Conservation (phyloP, 2,329 filamentous ascomycete species). For the Erysiphe pulchra region DNA sequence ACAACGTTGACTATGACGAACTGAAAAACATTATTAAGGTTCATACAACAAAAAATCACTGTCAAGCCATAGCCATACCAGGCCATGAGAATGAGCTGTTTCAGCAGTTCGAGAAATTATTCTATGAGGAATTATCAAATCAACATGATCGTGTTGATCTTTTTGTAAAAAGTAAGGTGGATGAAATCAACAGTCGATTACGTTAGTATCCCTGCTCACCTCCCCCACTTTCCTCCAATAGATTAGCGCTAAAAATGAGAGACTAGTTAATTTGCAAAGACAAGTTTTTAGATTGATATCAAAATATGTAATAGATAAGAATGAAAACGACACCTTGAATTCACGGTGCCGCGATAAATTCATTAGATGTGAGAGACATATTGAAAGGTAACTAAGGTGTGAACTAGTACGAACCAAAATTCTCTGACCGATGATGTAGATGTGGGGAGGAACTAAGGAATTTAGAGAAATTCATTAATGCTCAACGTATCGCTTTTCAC, state of each 20-base stretch:
- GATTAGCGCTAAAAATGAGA: no score
- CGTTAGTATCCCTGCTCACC: slow-evolving; percentile 19
- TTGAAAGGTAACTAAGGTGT: slow-evolving; percentile 7
- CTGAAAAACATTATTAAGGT: slow-evolving; percentile 66
- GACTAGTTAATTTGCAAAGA: slow-evolving; percentile 8
- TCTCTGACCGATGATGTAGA: slow-evolving; percentile 9
- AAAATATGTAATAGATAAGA: slow-evolving; percentile 5
- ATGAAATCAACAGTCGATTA: slow-evolving; percentile 47
- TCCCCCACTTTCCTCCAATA: not conserved
- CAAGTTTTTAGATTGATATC: slow-evolving; percentile 7
- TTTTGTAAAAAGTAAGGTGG: slow-evolving; percentile 56
- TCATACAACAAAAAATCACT: slow-evolving; percentile 46
- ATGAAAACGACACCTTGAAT: slow-evolving; percentile 7
- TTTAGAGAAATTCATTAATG: slow-evolving; percentile 44
- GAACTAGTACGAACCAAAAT: no score
- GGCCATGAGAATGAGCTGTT: slow-evolving; percentile 35
- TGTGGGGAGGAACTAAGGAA: slow-evolving; percentile 48
- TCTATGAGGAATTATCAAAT: slow-evolving; percentile 42
- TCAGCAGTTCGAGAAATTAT: slow-evolving; percentile 39
- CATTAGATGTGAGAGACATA: slow-evolving; percentile 9
- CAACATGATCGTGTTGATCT: slow-evolving; percentile 58
- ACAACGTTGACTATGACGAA: slow-evolving; percentile 76
- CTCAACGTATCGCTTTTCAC: slow-evolving; percentile 50
- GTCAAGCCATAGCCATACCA: slow-evolving; percentile 33
- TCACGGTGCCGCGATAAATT: slow-evolving; percentile 10